Conservation (phyloP, 148 eudicot species). For the Rhododendron mucronatum region DNA sequence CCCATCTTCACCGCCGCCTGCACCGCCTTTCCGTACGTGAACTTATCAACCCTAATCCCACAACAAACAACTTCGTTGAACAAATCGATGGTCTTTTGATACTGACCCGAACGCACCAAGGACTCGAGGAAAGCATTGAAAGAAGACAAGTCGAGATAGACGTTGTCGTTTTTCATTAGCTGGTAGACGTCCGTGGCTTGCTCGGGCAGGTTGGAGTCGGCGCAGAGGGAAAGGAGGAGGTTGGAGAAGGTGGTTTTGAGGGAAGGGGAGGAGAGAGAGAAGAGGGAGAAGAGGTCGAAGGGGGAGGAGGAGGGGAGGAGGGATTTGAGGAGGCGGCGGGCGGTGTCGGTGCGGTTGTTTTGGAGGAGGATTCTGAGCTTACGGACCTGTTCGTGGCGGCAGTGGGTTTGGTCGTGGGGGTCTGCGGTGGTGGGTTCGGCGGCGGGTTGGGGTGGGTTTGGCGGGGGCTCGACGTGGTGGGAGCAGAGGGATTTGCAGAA, state of each 20-base stretch:
- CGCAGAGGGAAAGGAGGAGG: slow-evolving; percentile 42
- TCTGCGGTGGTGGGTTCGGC: neutral
- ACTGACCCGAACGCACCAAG: slow-evolving; percentile 35
- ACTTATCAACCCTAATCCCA: slow-evolving; percentile 50
- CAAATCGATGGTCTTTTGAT: slow-evolving; percentile 28
- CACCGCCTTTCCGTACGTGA: slow-evolving; percentile 61
- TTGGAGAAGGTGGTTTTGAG: slow-evolving; percentile 21
- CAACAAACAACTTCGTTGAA: slow-evolving; percentile 37
- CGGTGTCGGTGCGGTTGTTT: slow-evolving; percentile 45
- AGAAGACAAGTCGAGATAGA: slow-evolving; percentile 34
- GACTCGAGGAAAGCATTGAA: slow-evolving; percentile 51
- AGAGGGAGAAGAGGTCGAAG: slow-evolving; percentile 27
- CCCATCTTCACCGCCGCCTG: slow-evolving; percentile 67
- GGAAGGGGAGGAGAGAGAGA: slow-evolving; percentile 35
- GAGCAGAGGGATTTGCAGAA: neutral
- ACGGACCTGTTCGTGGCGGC: slow-evolving; percentile 33
- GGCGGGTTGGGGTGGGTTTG: neutral
- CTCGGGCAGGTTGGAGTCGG: slow-evolving; percentile 37
- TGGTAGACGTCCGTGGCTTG: slow-evolving; percentile 37
- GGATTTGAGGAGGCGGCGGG: slow-evolving; percentile 35
- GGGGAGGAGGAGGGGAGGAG: slow-evolving; percentile 28
- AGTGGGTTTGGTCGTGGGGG: neutral
- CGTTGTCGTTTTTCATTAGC: slow-evolving; percentile 37
- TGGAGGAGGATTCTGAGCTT: slow-evolving; percentile 44
- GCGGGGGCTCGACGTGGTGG: neutral